Percentiles rank a stretch among this genome's conserved stretches.
Evolutionary conservation across 495 filamentous ascomycete genomes (phyloP).

Genomic region (Penicillium coprophilum): DNA sequence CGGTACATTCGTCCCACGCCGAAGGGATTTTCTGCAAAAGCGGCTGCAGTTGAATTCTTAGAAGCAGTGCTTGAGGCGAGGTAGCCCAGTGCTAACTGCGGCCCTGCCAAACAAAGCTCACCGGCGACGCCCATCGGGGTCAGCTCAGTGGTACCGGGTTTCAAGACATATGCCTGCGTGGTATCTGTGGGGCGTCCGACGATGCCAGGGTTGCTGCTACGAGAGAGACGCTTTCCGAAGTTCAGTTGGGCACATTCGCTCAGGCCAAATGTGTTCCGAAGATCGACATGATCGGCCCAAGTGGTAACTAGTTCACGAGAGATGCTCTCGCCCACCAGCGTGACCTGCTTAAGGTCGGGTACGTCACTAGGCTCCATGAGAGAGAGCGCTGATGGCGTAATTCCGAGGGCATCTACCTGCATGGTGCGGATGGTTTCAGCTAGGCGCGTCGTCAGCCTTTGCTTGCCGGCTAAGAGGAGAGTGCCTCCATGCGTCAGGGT

Average conservation of each 20-base stretch:
- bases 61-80: slow-evolving; percentile 16
- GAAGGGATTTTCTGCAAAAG: slow-evolving; percentile 30
- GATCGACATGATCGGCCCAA: slow-evolving; percentile 20
- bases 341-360: slow-evolving; percentile 6
- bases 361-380: slow-evolving; percentile 11
- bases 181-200: slow-evolving; percentile 14
- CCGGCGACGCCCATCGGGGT: slow-evolving; percentile 2
- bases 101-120: slow-evolving; percentile 4
- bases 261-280: slow-evolving; percentile 18
- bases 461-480: slow-evolving; percentile 5
- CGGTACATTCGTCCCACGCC: slow-evolving; percentile 28
- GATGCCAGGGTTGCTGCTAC: slow-evolving; percentile 31
- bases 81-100: slow-evolving; percentile 19
- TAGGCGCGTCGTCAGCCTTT: slow-evolving; percentile 10
- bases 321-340: slow-evolving; percentile 8
- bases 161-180: slow-evolving; percentile 1
- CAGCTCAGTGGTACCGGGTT: slow-evolving; percentile 5
- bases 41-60: slow-evolving; percentile 20
- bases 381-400: slow-evolving; percentile 14
- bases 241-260: slow-evolving; percentile 26
- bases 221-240: slow-evolving; percentile 10
- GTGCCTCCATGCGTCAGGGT: slow-evolving; percentile 16
- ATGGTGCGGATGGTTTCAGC: slow-evolving; percentile 3
- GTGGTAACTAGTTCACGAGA: slow-evolving; percentile 3
- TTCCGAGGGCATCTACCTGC: slow-evolving; percentile 11